Conservation (phyloP, 148 eudicot genomes). For the Spergularia bocconei region DNA sequence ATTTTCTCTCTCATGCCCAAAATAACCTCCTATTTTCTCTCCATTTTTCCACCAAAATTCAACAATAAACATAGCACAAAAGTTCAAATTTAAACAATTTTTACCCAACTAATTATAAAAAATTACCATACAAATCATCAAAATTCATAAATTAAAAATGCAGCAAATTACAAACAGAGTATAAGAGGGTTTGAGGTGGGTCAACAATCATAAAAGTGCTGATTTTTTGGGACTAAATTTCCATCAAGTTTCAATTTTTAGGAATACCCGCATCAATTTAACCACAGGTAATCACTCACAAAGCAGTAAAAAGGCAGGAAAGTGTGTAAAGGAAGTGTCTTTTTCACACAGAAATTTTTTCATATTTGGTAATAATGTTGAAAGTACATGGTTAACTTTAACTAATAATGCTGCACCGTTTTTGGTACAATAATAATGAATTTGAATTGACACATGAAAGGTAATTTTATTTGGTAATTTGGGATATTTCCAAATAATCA, state of each 20-base stretch:
- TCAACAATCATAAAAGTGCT: constrained; percentile 8
- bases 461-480: neutral
- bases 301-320: neutral
- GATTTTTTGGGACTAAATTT: neutral
- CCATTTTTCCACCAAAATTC: constrained; percentile 19
- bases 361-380: neutral
- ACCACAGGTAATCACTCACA: constrained; percentile 6
- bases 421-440: neutral
- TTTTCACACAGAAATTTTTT: neutral
- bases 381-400: neutral
- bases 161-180: neutral
- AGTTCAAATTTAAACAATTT: neutral
- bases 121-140: neutral
- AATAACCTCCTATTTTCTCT: constrained; percentile 28
- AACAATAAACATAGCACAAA: neutral
- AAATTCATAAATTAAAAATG: neutral
- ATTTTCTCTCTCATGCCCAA: constrained; percentile 46
- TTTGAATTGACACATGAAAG: neutral
- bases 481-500: constrained; percentile 9
- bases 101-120: too few relatives aligned
- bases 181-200: constrained; percentile 6
- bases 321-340: neutral
- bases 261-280: neutral
- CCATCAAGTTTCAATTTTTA: neutral
- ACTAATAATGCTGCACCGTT: neutral